Percentiles rank a stretch among this genome's conserved stretches.
These are phyloP conservation scores for Dipteronia dyeriana DNA, from an alignment of 345 rosid genomes.

Conservation along the genomic window DNA sequence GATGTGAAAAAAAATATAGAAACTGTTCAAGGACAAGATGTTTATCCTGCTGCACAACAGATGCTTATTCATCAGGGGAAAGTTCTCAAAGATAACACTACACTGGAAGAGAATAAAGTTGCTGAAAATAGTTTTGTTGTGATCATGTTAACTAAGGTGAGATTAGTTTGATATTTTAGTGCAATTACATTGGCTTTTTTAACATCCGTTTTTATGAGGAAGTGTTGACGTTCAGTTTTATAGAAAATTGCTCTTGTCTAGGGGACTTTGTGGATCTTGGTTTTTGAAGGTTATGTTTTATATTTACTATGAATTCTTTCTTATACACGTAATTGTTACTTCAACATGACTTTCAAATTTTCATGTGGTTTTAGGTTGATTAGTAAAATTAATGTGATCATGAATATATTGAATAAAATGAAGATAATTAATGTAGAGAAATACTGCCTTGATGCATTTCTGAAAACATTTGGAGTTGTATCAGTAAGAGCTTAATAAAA, in stretches of 20 bases:
- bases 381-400: not conserved
- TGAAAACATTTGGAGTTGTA: slow-evolving; percentile 4
- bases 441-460: slow-evolving; percentile 1
- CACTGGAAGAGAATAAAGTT: slow-evolving; percentile 72
- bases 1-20: slow-evolving; percentile 83
- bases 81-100: slow-evolving; percentile 76
- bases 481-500: not conserved
- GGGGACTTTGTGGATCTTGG: not conserved
- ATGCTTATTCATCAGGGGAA: slow-evolving; percentile 90
- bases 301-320: slow-evolving; percentile 6
- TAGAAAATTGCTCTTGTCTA: not conserved
- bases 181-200: not conserved
- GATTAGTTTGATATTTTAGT: not conserved
- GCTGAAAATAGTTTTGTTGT: slow-evolving; percentile 78
- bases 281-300: not conserved
- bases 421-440: not conserved
- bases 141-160: slow-evolving; percentile 79
- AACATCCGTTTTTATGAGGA: not conserved
- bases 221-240: not conserved
- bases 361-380: not conserved
- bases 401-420: not conserved
- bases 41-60: slow-evolving; percentile 69
- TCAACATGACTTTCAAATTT: not conserved
- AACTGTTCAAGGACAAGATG: slow-evolving; percentile 59
- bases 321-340: not conserved